Evolutionary conservation across 768 basidiomycete species (phyloP).

Genomic region (Mycena epipterygia): DNA sequence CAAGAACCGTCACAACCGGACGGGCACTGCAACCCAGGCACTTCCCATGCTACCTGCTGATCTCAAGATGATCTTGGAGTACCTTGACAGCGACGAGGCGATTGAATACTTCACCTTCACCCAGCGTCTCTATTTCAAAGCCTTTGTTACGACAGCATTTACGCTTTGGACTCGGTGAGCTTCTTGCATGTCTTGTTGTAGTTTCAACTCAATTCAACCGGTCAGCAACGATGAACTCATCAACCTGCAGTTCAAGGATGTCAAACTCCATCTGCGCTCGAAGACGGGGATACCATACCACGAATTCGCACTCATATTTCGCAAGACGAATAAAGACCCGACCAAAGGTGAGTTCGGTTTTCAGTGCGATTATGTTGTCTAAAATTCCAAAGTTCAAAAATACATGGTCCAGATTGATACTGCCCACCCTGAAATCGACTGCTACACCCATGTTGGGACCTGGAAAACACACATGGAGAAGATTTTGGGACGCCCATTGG

Average conservation of each 20-base stretch:
- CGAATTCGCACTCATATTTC: no score
- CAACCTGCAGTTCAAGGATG: slow-evolving; percentile 24
- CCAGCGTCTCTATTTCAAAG: slow-evolving; percentile 35
- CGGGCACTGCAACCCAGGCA: no score
- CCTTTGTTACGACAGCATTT: slow-evolving; percentile 37
- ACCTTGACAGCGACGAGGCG: slow-evolving; percentile 25
- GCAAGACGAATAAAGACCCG: slow-evolving; percentile 39
- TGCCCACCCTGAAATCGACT: slow-evolving; percentile 37
- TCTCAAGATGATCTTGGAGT: slow-evolving; percentile 35
- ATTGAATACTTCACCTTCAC: slow-evolving; percentile 4
- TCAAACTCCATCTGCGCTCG: slow-evolving; percentile 25
- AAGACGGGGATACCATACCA: no score
- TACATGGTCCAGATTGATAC: slow-evolving; percentile 26
- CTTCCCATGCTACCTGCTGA: slow-evolving; percentile 20
- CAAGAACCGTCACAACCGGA: no score
- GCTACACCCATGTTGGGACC: slow-evolving; percentile 28
- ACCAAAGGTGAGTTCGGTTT: slow-evolving; percentile 28
- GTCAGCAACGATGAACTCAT: slow-evolving; percentile 38
- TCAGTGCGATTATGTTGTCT: background rate
- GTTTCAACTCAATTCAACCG: no score
- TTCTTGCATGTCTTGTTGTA: no score
- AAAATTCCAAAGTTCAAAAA: slow-evolving; percentile 18
- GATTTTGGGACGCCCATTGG: slow-evolving; percentile 27
- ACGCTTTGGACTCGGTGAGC: slow-evolving; percentile 39
- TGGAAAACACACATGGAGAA: no score